A percentile compares a stretch with the other conserved stretches of the same genome.
Conservation (phyloP, 2,329 filamentous ascomycete species). For the Arthroderma uncinatum region DNA sequence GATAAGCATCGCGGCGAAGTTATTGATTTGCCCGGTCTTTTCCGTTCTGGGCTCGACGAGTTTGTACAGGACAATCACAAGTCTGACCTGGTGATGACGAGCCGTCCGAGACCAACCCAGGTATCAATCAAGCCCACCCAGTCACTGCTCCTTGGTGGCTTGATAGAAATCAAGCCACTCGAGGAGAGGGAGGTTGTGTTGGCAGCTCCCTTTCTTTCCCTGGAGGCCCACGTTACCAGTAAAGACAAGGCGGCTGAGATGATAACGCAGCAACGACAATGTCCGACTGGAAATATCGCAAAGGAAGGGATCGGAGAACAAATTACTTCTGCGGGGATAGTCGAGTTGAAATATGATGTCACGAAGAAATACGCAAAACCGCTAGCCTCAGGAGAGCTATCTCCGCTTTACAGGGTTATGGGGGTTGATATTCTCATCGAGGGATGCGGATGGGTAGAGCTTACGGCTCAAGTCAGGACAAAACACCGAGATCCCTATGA, state of each 20-base stretch:
- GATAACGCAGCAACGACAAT: constrained; percentile 52
- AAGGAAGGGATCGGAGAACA: constrained; percentile 46
- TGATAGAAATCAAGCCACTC: constrained; percentile 75
- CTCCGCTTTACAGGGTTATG: constrained; percentile 43
- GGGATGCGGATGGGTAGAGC: constrained; percentile 85
- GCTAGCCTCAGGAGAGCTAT: background rate
- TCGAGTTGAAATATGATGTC: constrained; percentile 68
- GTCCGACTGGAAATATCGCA: constrained; percentile 54
- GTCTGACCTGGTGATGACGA: constrained; percentile 63
- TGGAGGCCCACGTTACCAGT: constrained; percentile 63
- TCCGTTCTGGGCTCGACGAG: constrained; percentile 59
- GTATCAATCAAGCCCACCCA: constrained; percentile 61
- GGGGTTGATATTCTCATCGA: constrained; percentile 80
- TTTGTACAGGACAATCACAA: constrained; percentile 59
- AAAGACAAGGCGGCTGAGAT: constrained; percentile 69
- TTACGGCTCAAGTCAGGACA: constrained; percentile 67
- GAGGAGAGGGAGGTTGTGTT: constrained; percentile 56
- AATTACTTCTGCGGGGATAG: constrained; percentile 61
- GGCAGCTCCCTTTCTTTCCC: constrained; percentile 74
- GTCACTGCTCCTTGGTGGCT: constrained; percentile 71
- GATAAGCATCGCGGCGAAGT: constrained; percentile 68
- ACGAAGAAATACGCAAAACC: constrained; percentile 53
- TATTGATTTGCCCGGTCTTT: constrained; percentile 80
- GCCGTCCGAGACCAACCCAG: constrained; percentile 62
- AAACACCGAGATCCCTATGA: constrained; percentile 25